Evolutionary conservation across 2,329 filamentous ascomycete genomes (phyloP).

Genomic region (Aspergillus ochraceus): DNA sequence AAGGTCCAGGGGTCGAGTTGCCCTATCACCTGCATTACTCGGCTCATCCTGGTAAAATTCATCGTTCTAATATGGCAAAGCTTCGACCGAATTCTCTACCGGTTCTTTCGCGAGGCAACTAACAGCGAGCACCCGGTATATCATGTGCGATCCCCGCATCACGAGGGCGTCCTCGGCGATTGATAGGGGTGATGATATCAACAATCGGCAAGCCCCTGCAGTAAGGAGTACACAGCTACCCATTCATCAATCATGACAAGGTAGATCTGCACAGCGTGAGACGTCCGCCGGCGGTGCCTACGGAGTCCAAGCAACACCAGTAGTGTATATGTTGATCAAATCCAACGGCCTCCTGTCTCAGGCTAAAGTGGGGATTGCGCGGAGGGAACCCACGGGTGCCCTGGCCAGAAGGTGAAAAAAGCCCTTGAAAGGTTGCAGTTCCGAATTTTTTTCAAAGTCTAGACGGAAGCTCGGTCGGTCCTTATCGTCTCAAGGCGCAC

Average conservation of each 20-base stretch:
- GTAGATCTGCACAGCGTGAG: not conserved
- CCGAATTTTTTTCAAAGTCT: not conserved
- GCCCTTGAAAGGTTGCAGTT: not conserved
- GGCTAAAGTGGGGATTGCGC: constrained; percentile 7
- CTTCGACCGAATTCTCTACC: not conserved
- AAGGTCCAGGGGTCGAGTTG: not conserved
- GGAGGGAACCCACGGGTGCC: not conserved
- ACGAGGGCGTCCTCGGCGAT: not conserved
- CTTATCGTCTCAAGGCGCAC: not conserved
- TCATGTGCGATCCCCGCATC: not conserved
- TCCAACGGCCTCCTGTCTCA: constrained; percentile 5
- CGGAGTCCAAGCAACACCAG: not conserved
- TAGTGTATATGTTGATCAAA: not conserved
- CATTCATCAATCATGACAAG: not conserved
- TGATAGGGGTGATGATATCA: not conserved
- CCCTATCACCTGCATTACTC: not conserved
- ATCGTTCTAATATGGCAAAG: not conserved
- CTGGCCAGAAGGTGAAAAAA: not conserved
- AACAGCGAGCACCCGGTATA: not conserved
- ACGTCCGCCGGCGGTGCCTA: not conserved
- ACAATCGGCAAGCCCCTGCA: not conserved
- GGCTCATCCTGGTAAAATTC: not conserved
- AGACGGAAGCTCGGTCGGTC: not conserved
- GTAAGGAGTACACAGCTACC: not conserved
- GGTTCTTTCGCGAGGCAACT: not conserved